These are phyloP conservation scores for Taphrina betulina DNA, from an alignment of 1,139 yeast species.

Conservation along the genomic window DNA sequence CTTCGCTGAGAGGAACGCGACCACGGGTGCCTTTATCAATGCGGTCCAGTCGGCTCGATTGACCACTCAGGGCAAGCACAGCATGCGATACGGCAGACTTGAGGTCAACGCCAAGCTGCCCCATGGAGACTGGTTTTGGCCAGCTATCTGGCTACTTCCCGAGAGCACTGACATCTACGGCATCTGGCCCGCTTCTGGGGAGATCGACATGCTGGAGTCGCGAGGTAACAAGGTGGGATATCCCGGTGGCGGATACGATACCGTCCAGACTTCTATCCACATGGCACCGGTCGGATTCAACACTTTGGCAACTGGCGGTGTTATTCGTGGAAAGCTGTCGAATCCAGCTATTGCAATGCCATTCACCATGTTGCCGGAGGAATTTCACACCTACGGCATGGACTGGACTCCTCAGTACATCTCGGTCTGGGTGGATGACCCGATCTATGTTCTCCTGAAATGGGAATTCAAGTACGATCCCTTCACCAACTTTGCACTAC, in stretches of 20 bases:
- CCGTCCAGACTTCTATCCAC: slow-evolving; percentile 25
- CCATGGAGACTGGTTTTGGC: slow-evolving; percentile 38
- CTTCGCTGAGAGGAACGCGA: slow-evolving; percentile 33
- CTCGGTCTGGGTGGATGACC: slow-evolving; percentile 36
- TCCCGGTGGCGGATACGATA: slow-evolving; percentile 28
- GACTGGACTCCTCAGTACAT: slow-evolving; percentile 38
- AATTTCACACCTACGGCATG: slow-evolving; percentile 37
- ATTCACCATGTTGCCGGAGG: slow-evolving; percentile 14
- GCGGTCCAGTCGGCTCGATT: slow-evolving; percentile 37
- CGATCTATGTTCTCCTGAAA: slow-evolving; percentile 34
- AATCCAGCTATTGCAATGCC: slow-evolving; percentile 21
- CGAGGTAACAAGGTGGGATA: slow-evolving; percentile 37
- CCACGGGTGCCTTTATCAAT: slow-evolving; percentile 35
- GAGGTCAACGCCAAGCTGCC: slow-evolving; percentile 37
- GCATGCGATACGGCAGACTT: slow-evolving; percentile 35
- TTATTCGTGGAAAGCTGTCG: slow-evolving; percentile 30
- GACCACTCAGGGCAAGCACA: slow-evolving; percentile 34
- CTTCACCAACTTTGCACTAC: slow-evolving; percentile 33
- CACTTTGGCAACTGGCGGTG: slow-evolving; percentile 12
- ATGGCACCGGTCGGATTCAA: slow-evolving; percentile 24
- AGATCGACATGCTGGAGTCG: slow-evolving; percentile 37
- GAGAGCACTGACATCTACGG: slow-evolving; percentile 33
- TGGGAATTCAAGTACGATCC: slow-evolving; percentile 34
- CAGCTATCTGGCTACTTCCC: slow-evolving; percentile 38
- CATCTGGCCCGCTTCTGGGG: slow-evolving; percentile 38